Evolutionary conservation across 192 early-diverging fungal species (phyloP).

Genomic region (Jimgerdemannia lactiflua): DNA sequence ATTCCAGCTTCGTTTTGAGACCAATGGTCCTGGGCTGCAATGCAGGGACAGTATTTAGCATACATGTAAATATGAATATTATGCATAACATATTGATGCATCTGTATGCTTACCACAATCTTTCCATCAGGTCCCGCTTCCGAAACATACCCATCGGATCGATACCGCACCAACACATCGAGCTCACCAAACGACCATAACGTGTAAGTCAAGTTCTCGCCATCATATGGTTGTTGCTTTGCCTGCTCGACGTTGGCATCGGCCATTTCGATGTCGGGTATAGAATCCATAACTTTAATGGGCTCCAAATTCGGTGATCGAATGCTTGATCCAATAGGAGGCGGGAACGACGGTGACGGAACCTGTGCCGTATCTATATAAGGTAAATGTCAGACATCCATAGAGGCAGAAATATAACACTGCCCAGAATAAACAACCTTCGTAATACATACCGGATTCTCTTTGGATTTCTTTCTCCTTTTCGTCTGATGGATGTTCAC

Average conservation of each 20-base stretch:
- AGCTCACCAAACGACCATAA: slow-evolving; percentile 3
- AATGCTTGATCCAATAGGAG: neutral
- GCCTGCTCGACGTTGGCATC: neutral
- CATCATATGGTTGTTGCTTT: neutral
- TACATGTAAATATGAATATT: too few species aligned
- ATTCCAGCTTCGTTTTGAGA: slow-evolving; percentile 34
- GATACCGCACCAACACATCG: neutral
- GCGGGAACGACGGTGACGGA: neutral
- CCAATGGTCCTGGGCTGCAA: slow-evolving; percentile 5
- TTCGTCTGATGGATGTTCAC: neutral
- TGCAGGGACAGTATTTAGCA: too few species aligned
- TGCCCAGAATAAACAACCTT: too few species aligned
- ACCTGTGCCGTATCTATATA: neutral
- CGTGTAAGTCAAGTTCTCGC: slow-evolving; percentile 1
- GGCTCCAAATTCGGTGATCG: neutral
- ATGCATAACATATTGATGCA: neutral
- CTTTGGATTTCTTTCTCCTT: neutral
- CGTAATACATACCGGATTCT: neutral
- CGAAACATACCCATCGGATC: neutral
- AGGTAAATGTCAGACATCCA: too few species aligned
- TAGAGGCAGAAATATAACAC: too few species aligned
- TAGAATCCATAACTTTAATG: neutral
- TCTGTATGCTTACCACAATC: neutral
- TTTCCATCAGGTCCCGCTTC: neutral
- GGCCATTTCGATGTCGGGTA: neutral